Evolutionary conservation across 352 stramenopile species (phyloP), one percentile per base, ranked within the genome.

Genomic region (Phytophthora meadii): DNA sequence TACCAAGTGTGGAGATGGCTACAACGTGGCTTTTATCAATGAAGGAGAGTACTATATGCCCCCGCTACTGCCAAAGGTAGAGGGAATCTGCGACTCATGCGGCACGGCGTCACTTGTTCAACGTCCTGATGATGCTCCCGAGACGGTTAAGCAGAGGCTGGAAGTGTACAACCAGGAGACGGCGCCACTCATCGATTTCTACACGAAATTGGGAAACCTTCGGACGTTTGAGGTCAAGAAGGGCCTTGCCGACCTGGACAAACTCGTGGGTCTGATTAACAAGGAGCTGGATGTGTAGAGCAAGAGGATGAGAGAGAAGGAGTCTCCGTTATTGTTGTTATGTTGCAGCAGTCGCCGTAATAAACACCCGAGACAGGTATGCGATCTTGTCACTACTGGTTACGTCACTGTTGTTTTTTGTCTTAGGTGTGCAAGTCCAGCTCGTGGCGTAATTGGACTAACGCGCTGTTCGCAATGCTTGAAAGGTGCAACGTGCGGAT

Each of bases 121-220:
- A 56, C 90, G 91, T 54, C 74, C 72, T 4, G 90, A 97, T 63
- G 91, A 97, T 60, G 84, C 66, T 0, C 76, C 84, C 1, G 80
- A 96, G 27, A 89, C 95, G 17, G 85, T 97, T 19, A 76, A 77
- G 40, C 79, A 95, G 48, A 82, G 88, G 25, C 60, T 97, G 61
- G 75, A 92, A 12, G 89, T 97, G 24, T 97, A 97, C 81, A 94
- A 95, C 44, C 71, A 89, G 24, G 87, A 97, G 66, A 97, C 91
- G 1, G 80, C 82, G 41, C 91, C 91, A 44, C 68, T 97, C 9
- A 84, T 97, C 57, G 74, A 94, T 28, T 97, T 94, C 48, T 97
- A 97, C 84, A 74, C 74, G 12, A 79, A 82, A 4, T 68, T 88
- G n/a, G 88, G 89, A n/a, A 80, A 71, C 17, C 64, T 97, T 44